These are phyloP conservation scores for Poronia punctata DNA, from an alignment of 495 filamentous ascomycete species.

Conservation along the genomic window DNA sequence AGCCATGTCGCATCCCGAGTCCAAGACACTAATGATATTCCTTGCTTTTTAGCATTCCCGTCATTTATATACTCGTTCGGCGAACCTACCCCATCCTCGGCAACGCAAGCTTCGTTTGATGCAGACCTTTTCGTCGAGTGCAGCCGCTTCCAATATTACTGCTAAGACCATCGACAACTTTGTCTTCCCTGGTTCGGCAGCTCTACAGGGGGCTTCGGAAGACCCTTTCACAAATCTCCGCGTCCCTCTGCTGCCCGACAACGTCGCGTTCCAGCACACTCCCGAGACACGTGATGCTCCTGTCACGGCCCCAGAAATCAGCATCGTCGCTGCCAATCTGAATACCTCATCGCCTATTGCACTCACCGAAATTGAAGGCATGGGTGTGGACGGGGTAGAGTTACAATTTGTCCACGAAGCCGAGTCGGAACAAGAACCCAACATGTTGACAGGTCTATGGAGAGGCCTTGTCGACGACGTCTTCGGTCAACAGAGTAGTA, in stretches of 20 bases:
- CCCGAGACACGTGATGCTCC: constrained; percentile 30
- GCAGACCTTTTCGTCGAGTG: constrained; percentile 43
- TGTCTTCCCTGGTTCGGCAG: constrained; percentile 30
- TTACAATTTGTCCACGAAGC: constrained; percentile 36
- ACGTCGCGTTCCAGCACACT: constrained; percentile 17
- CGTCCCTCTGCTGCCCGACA: constrained; percentile 41
- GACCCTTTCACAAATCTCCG: constrained; percentile 36
- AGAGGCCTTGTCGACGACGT: constrained; percentile 42
- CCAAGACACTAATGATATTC: constrained; percentile 8
- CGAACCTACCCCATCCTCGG: constrained; percentile 26
- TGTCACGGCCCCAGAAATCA: constrained; percentile 27
- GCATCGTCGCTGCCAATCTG: constrained; percentile 39
- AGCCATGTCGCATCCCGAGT: constrained; percentile 3
- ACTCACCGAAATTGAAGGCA: constrained; percentile 39
- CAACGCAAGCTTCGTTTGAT: constrained; percentile 36
- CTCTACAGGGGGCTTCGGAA: constrained; percentile 10
- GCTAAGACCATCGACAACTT: constrained; percentile 31
- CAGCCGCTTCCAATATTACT: constrained; percentile 16
- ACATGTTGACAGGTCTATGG: constrained; percentile 39
- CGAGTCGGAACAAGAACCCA: constrained; percentile 20
- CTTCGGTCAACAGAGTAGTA: constrained; percentile 21
- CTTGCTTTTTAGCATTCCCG: constrained; percentile 24
- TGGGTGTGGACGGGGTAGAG: constrained; percentile 42
- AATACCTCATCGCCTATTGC: constrained; percentile 33
- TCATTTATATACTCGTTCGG: constrained; percentile 24